phyloP scores from a whole-genome alignment of 2,329 filamentous ascomycete genomes.

The Calonectria pseudoturangicola region DNA sequence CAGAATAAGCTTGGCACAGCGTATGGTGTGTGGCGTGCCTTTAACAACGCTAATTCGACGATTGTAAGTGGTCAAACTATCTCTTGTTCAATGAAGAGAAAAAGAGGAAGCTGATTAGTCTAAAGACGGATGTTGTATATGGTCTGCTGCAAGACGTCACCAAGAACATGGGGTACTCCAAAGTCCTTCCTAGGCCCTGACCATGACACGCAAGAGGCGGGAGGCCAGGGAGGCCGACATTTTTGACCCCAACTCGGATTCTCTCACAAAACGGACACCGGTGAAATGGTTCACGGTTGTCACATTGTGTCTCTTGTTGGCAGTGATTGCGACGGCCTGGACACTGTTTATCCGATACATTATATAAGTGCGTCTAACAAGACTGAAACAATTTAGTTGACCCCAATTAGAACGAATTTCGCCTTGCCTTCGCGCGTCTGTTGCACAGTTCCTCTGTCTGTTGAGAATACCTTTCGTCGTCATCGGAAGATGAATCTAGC shows the following conservation, averaged over 20 bases:
- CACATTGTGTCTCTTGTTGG: background rate
- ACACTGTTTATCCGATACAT: background rate
- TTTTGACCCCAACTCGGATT: background rate
- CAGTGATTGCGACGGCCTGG: background rate
- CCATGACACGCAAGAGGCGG: background rate
- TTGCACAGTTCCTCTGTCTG: too few relatives aligned
- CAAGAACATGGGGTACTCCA: background rate
- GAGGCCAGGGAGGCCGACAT: background rate
- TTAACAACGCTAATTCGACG: background rate
- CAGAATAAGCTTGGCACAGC: background rate
- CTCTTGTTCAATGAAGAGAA: background rate
- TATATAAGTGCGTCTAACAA: background rate
- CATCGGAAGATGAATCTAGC: background rate
- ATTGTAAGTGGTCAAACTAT: background rate
- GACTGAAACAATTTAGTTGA: too few relatives aligned
- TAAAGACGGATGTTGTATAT: background rate
- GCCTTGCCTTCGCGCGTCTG: background rate
- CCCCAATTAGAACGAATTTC: background rate
- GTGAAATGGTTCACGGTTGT: constrained; percentile 2
- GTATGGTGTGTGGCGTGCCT: background rate
- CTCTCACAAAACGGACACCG: background rate
- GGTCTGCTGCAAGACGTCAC: background rate
- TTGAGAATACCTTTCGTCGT: background rate
- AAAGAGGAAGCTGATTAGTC: background rate
- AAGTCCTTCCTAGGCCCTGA: background rate